Evolutionary conservation across 2,329 filamentous ascomycete genomes (phyloP).

Genomic region (Periconia sp.): DNA sequence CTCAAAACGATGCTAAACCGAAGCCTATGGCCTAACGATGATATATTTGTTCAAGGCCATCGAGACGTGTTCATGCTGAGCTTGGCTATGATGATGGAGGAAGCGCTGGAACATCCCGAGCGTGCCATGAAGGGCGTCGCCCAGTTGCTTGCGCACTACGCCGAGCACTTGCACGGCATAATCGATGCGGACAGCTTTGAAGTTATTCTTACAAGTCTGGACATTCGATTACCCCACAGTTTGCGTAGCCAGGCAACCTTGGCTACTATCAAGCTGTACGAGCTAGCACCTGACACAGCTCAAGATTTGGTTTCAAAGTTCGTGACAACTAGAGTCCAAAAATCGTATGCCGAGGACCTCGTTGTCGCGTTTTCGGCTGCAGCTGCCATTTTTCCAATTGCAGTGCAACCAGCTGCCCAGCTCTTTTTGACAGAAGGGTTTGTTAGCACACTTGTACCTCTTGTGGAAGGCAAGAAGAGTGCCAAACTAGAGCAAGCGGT

Average conservation of each 20-base stretch:
- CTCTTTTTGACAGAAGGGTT: conserved; percentile 91
- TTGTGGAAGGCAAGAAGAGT: conserved; percentile 81
- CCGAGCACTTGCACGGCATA: conserved; percentile 57
- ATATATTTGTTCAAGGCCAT: conserved; percentile 49
- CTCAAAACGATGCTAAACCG: conserved; percentile 47
- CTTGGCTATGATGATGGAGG: conserved; percentile 87
- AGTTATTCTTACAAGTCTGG: conserved; percentile 81
- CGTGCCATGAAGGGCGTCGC: conserved; percentile 63
- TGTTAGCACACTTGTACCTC: conserved; percentile 70
- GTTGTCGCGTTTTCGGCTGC: conserved; percentile 94
- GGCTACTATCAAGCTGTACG: conserved; percentile 80
- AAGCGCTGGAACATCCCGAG: conserved; percentile 72
- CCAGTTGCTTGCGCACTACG: conserved; percentile 59
- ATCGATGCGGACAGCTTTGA: conserved; percentile 78
- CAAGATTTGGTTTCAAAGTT: conserved; percentile 71
- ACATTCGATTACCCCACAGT: conserved; percentile 73
- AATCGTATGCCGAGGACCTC: conserved; percentile 82
- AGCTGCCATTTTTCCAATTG: conserved; percentile 81
- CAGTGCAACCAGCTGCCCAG: conserved; percentile 71
- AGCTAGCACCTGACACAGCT: conserved; percentile 72
- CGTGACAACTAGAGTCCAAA: conserved; percentile 70
- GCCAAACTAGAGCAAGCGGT: conserved; percentile 83
- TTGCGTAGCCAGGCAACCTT: conserved; percentile 81
- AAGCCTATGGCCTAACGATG: conserved; percentile 44
- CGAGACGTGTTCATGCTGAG: conserved; percentile 72